phyloP scores from a whole-genome alignment of 1,284 basidiomycete genomes.

The Malassezia nana region DNA sequence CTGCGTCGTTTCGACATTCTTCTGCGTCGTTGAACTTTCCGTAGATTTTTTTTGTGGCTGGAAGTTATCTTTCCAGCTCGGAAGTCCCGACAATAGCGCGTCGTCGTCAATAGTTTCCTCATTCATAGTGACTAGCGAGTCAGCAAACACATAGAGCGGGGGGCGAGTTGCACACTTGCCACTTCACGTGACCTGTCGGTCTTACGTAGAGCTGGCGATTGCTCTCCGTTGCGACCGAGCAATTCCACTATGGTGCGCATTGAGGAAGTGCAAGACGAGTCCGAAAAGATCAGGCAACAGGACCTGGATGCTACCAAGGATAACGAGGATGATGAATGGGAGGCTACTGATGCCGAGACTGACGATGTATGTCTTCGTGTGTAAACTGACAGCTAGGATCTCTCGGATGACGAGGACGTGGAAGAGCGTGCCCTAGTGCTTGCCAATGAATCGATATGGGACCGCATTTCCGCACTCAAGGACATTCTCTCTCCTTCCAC shows the following conservation, averaged over 20 bases:
- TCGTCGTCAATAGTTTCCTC: constrained; percentile 6
- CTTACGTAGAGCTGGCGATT: constrained; percentile 2
- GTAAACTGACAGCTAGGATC: constrained; percentile 18
- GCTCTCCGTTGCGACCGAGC: neutral
- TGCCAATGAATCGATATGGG: constrained; percentile 64
- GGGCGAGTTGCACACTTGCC: neutral
- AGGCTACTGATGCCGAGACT: constrained; percentile 9
- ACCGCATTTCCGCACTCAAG: constrained; percentile 78
- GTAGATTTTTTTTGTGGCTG: neutral
- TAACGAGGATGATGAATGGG: constrained; percentile 15
- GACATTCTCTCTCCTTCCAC: constrained; percentile 90
- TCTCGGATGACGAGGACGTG: constrained; percentile 31
- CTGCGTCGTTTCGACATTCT: neutral
- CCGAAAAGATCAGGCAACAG: constrained; percentile 12
- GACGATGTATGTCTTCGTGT: constrained; percentile 11
- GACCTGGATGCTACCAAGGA: neutral
- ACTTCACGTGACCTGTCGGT: constrained; percentile 3
- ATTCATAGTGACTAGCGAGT: neutral
- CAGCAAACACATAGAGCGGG: neutral
- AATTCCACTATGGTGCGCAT: constrained; percentile 17
- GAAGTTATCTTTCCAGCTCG: constrained; percentile 5
- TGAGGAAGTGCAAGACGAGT: constrained; percentile 22
- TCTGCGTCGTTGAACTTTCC: neutral
- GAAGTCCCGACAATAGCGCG: neutral
- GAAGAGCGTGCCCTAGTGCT: constrained; percentile 33